Evolutionary conservation across 495 filamentous ascomycete genomes (phyloP).

Genomic region (Mytilinidion resinicola): DNA sequence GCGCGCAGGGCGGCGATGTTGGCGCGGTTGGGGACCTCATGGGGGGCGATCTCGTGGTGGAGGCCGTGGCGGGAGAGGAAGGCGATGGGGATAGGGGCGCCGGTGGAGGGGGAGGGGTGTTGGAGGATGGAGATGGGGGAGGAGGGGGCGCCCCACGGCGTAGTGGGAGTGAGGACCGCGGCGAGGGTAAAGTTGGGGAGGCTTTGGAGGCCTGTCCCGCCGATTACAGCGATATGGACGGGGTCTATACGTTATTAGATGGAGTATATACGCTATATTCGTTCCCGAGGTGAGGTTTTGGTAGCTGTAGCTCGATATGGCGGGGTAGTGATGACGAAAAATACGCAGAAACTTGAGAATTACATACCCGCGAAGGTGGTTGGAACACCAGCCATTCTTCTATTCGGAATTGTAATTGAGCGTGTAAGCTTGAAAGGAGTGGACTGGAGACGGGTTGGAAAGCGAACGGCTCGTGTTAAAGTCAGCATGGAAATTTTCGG

Average conservation of each 20-base stretch:
- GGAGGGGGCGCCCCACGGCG: slow-evolving; percentile 90
- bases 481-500: no score
- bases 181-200: slow-evolving; percentile 72
- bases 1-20: slow-evolving; percentile 92
- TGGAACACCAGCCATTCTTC: slow-evolving; percentile 25
- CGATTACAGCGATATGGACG: slow-evolving; percentile 90
- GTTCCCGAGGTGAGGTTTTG: background rate
- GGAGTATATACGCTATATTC: no score
- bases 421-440: background rate
- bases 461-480: background rate
- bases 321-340: background rate
- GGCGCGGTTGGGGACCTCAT: slow-evolving; percentile 84
- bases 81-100: slow-evolving; percentile 63
- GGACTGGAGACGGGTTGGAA: background rate
- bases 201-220: slow-evolving; percentile 80
- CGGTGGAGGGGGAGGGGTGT: slow-evolving; percentile 58
- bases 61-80: slow-evolving; percentile 89
- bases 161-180: slow-evolving; percentile 61
- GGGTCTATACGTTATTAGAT: slow-evolving; percentile 46
- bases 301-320: background rate
- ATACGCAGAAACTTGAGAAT: background rate
- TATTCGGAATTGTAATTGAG: slow-evolving; percentile 4
- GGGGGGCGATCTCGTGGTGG: slow-evolving; percentile 83
- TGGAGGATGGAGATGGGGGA: slow-evolving; percentile 86
- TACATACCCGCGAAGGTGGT: slow-evolving; percentile 20